Evolutionary conservation across 441 rosid genomes (phyloP), one percentile per base, ranked within the genome.

Genomic region (Erodium trifolium): DNA sequence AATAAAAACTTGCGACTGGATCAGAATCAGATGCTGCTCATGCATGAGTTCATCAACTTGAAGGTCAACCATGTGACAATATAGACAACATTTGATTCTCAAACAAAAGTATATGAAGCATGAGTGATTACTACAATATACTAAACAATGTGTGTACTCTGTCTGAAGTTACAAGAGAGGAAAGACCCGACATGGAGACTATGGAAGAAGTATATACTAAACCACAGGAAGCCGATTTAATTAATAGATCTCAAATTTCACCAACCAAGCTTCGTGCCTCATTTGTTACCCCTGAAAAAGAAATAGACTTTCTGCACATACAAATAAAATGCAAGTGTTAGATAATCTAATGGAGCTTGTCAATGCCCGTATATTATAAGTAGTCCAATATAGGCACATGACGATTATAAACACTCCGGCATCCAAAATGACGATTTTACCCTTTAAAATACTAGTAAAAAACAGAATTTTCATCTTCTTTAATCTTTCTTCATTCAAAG

Each of bases 201-300:
- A 37, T 53, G 66, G 70, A 62, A 66, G 31, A 64, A 66, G 71
- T 68, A 79, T 78, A 73, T 71, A 75, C 75, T 71, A 9, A 57
- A 17, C 29, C 63, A 57, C 63, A 17, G n/a, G 53, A 47, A 57
- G 62, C 27, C 27, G 29, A 6, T n/a, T 16, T 17, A 7, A 57
- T 57, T 31, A 31, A 31, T 31, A 7, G 63, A 17, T 18, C 63
- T 57, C 63, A 17, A 17, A 47, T 17, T 16, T 57, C 63, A 57
- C 23, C 8, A 55, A 16, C 62, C 62, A n/a, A 55, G 23, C 19
- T 2, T 55, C 29, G 37, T 55, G 19, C 76, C 77, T 88, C 82
- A 88, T 85, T 88, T 82, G 77, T 85, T 64, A 43, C 97, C 96
- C 79, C 97, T 83, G 81, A 92, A 92, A 77, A 78, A 89, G 83